phyloP scores from a whole-genome alignment of 768 basidiomycete species.

The Pleurotus tuoliensis region DNA sequence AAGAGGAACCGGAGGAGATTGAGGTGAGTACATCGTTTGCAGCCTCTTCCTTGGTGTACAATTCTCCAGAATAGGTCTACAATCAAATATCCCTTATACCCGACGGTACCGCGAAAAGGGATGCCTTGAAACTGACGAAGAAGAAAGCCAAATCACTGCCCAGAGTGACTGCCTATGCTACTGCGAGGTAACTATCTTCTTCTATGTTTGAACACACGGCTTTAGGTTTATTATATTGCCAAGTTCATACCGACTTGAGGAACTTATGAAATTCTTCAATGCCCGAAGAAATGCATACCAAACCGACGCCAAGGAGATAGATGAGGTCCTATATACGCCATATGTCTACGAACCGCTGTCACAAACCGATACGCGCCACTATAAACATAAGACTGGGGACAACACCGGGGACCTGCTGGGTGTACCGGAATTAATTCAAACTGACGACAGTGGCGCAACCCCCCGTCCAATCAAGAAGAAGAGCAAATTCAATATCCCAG shows the following conservation, averaged over 20 bases:
- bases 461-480: conserved; percentile 44
- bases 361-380: conserved; percentile 21
- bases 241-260: conserved; percentile 87
- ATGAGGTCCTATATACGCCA: conserved; percentile 92
- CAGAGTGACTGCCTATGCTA: conserved; percentile 94
- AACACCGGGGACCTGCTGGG: conserved; percentile 71
- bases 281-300: conserved; percentile 80
- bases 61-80: conserved; percentile 58
- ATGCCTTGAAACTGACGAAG: conserved; percentile 87
- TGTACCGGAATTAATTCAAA: conserved; percentile 60
- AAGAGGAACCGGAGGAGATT: conserved; percentile 52
- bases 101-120: conserved; percentile 88
- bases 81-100: conserved; percentile 93
- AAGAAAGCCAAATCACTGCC: conserved; percentile 91
- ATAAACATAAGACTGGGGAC: conserved; percentile 20
- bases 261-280: conserved; percentile 85
- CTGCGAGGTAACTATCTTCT: conserved; percentile 62
- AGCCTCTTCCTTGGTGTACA: background rate
- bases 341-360: conserved; percentile 69
- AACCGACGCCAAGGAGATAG: conserved; percentile 83
- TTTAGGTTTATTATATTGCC: background rate
- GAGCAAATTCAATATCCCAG: conserved; percentile 63
- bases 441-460: conserved; percentile 19
- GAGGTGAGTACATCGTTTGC: conserved; percentile 41
- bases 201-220: background rate